Evolutionary conservation across 805 yeast genomes (phyloP).

Genomic region (Candida orba): DNA sequence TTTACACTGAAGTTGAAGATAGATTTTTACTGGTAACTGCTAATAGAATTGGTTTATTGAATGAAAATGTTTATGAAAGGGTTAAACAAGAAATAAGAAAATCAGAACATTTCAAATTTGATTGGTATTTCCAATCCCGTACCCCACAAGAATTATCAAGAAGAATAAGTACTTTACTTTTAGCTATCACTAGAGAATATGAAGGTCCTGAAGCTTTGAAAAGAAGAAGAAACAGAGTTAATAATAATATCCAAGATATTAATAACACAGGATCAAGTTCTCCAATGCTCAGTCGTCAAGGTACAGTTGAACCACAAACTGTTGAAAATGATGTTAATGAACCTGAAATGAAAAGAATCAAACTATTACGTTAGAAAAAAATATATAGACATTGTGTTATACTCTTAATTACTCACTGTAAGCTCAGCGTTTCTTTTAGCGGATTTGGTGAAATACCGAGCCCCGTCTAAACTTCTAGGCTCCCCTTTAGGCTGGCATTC

Average conservation of each 20-base stretch:
- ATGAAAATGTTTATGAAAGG: conserved; percentile 52
- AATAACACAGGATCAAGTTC: conserved; percentile 9
- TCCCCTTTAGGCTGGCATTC: too few relatives aligned
- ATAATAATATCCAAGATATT: not conserved
- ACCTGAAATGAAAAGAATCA: conserved; percentile 11
- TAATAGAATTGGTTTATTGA: conserved; percentile 56
- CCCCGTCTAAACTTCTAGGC: too few relatives aligned
- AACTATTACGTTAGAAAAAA: conserved; percentile 3
- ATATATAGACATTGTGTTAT: too few relatives aligned
- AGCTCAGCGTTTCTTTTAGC: too few relatives aligned
- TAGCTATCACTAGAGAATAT: conserved; percentile 63
- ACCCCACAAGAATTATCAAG: conserved; percentile 66
- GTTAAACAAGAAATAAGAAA: conserved; percentile 56
- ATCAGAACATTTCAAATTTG: conserved; percentile 59
- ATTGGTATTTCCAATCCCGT: conserved; percentile 68
- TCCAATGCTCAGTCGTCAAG: conserved; percentile 26
- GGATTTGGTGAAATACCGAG: too few relatives aligned
- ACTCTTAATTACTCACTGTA: too few relatives aligned
- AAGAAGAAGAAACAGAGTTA: conserved; percentile 32
- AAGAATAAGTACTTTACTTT: conserved; percentile 57
- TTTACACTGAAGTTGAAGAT: conserved; percentile 65
- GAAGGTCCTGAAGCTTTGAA: conserved; percentile 54
- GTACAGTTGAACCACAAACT: conserved; percentile 6
- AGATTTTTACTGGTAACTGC: conserved; percentile 55
- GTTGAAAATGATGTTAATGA: not conserved